Evolutionary conservation across 1,139 yeast genomes (phyloP).

Genomic region (Blastobotrys aristatus): DNA sequence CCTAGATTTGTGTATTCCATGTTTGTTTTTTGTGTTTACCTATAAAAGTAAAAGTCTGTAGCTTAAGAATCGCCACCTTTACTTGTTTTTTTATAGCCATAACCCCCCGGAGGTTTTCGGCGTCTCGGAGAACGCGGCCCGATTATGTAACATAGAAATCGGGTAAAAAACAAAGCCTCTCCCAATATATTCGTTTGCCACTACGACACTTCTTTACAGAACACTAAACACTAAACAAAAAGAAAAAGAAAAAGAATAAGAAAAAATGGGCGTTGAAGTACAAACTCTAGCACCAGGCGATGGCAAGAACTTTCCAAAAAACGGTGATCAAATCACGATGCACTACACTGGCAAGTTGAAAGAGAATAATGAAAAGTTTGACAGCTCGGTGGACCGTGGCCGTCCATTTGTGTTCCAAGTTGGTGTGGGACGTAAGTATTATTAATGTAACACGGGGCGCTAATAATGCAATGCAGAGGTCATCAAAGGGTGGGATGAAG

Average conservation of each 20-base stretch:
- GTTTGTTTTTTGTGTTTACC: no score
- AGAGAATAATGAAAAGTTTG: slow-evolving; percentile 83
- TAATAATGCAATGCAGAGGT: slow-evolving; percentile 43
- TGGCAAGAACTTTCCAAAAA: slow-evolving; percentile 77
- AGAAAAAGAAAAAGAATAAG: neutral
- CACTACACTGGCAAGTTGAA: slow-evolving; percentile 95
- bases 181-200: neutral
- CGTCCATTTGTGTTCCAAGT: slow-evolving; percentile 88
- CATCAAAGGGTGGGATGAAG: slow-evolving; percentile 94
- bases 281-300: slow-evolving; percentile 51
- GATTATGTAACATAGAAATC: neutral
- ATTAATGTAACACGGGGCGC: neutral
- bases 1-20: slow-evolving; percentile 47
- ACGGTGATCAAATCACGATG: slow-evolving; percentile 76
- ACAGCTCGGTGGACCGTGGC: slow-evolving; percentile 90
- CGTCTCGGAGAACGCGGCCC: no score
- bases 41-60: no score
- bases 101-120: no score
- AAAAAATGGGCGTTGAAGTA: slow-evolving; percentile 38
- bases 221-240: neutral
- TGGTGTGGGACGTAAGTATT: slow-evolving; percentile 67
- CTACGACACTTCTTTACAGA: neutral
- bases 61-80: no score
- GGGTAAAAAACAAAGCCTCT: neutral
- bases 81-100: no score